Evolutionary conservation across 257 asterid species (phyloP), one percentile per base, ranked within the genome.

Genomic region (Striga asiatica): DNA sequence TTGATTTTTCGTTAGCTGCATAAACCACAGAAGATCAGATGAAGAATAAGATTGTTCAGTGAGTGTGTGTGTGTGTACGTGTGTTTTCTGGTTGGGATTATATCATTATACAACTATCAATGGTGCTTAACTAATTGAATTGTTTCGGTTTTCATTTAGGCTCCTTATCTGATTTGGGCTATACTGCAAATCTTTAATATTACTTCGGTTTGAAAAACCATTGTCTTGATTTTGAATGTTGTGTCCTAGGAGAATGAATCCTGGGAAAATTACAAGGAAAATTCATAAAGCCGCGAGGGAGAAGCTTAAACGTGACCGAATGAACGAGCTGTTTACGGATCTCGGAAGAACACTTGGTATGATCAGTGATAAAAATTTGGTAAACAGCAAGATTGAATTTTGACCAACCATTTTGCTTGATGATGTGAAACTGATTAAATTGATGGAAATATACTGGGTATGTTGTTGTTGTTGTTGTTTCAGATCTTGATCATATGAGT

Each of bases 271-370:
- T 50, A 78, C 84, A 1, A 74, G 73, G 57, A 77, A 69, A 67
- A 71, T 67, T 51, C 75, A 78, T 60, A 80, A 83, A 64, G 86
- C 94, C 6, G 81, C 70, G 47, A 75, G 94, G 77, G 94, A 83
- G 78, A 83, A 80, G 77, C 68, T 64, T 69, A 83, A 83, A 47
- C 81, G 89, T 0, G 89, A 78, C 54, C 76, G 62, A 34, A 69
- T 83, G 74, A 83, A 83, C 35, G 82, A 74, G 0, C 63, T 80
- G 29, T 83, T 80, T 62, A n/a, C 59, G 54, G 77, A 83, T 59
- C 81, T 83, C 6, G 68, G 70, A 32, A 71, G 57, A 48, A 71
- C 72, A 41, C 68, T 78, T n/a, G 81, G 93, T 79, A 73, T 35
- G 60, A 12, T 42, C 21, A 49, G 6, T 28, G 16, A 11, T 14